Conservation (phyloP, 2,329 filamentous ascomycete species). For the Exophiala sp. region DNA sequence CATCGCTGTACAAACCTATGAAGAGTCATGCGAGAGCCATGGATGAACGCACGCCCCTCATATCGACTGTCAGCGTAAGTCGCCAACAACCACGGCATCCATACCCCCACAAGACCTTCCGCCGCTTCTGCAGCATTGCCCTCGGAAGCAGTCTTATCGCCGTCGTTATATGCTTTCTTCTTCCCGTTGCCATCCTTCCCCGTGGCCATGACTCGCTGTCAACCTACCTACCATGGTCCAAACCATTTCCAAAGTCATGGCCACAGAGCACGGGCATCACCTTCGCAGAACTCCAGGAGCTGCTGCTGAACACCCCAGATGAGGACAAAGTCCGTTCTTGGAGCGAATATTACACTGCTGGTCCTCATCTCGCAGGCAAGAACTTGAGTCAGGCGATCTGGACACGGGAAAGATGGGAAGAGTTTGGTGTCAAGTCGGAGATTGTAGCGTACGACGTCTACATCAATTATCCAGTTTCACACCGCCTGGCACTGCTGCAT, state of each 20-base stretch:
- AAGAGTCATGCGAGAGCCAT: slow-evolving; percentile 10
- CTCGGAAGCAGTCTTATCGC: slow-evolving; percentile 39
- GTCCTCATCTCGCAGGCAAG: slow-evolving; percentile 71
- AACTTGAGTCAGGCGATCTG: slow-evolving; percentile 74
- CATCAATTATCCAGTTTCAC: slow-evolving; percentile 71
- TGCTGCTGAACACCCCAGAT: slow-evolving; percentile 54
- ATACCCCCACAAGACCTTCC: slow-evolving; percentile 39
- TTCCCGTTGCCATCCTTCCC: slow-evolving; percentile 37
- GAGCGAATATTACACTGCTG: slow-evolving; percentile 74
- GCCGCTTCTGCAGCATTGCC: slow-evolving; percentile 40
- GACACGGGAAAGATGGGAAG: slow-evolving; percentile 70
- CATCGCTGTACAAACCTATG: not conserved
- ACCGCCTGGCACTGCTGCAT: slow-evolving; percentile 64
- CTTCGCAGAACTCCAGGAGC: slow-evolving; percentile 54
- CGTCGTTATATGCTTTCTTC: slow-evolving; percentile 40
- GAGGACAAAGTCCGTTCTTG: slow-evolving; percentile 62
- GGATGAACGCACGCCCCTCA: slow-evolving; percentile 38
- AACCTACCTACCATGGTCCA: slow-evolving; percentile 40
- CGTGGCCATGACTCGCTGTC: slow-evolving; percentile 36
- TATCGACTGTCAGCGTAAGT: slow-evolving; percentile 37
- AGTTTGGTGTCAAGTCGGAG: slow-evolving; percentile 59
- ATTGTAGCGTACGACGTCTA: slow-evolving; percentile 73
- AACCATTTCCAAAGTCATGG: slow-evolving; percentile 41
- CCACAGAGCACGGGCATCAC: slow-evolving; percentile 45
- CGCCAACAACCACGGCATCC: slow-evolving; percentile 35